A percentile compares a stretch with the other conserved stretches of the same genome.
These are phyloP conservation scores for Trichophyton equinum DNA, from an alignment of 2,329 filamentous ascomycete species.

Conservation along the genomic window DNA sequence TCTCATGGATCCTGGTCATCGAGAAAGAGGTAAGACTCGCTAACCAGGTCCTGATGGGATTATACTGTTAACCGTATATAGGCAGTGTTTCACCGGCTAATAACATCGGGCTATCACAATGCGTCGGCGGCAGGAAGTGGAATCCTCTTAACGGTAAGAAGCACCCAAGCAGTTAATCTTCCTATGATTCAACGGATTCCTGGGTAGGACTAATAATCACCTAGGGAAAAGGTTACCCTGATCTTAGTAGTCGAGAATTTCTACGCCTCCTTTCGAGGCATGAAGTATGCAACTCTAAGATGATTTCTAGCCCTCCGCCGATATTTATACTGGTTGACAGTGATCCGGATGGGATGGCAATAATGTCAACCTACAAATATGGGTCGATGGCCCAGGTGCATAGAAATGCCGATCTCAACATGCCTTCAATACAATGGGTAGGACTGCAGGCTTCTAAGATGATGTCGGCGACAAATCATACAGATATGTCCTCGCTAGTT, in stretches of 20 bases:
- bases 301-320: constrained; percentile 9
- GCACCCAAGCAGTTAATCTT: not conserved
- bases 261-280: constrained; percentile 33
- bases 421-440: constrained; percentile 44
- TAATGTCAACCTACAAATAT: constrained; percentile 51
- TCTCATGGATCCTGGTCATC: constrained; percentile 48
- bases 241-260: constrained; percentile 45
- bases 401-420: constrained; percentile 37
- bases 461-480: constrained; percentile 16
- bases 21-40: constrained; percentile 45
- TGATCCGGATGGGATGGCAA: constrained; percentile 51
- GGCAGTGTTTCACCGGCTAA: constrained; percentile 49
- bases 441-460: constrained; percentile 39
- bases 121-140: constrained; percentile 32
- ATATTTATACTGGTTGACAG: constrained; percentile 47
- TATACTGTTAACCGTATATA: constrained; percentile 16
- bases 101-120: constrained; percentile 37
- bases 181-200: not conserved
- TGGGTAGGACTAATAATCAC: not conserved
- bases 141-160: constrained; percentile 44
- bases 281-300: not conserved
- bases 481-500: constrained; percentile 26
- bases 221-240: constrained; percentile 53
- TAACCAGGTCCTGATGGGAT: not conserved
- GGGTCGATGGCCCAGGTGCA: constrained; percentile 45